Base-by-base conservation (phyloP, 2,329 filamentous ascomycete species). In the Cryphonectria carpinicola region DNA sequence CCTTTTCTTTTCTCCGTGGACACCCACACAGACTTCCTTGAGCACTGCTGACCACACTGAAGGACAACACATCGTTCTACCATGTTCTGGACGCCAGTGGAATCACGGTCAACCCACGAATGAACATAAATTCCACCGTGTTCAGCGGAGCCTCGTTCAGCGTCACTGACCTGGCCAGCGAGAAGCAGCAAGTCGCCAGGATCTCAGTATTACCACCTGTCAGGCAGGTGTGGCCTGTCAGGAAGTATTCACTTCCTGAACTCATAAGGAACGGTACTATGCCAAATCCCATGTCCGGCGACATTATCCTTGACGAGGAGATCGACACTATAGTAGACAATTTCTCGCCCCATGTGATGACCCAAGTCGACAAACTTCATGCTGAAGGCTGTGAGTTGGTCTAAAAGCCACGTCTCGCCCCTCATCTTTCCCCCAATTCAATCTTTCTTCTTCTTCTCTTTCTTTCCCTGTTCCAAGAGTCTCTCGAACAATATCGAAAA, bases 321-420 rank as follows among this genome's bases (percentile, higher is more conserved):
- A 10, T 22, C 17, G 56, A 63, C 35, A 70, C 61, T 28, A 37
- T 32, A 25, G 67, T 69, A 4, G 66, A 74, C 70, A 72, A 68
- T 0, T 74, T 74, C 61, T 70, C 72, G 8, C 73, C 76, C 1
- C 79, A 81, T 66, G 68, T 78, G 60, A 78, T 80, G 77, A 77
- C 77, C 11, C 78, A 80, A 62, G 79, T 82, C 13, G 79, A 83
- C 71, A 79, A 78, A 68, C 77, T 85, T n/a, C 82, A 81, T 17
- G 80, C 78, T 4, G 76, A 79, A 43, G 84, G 84, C 10, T 77
- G 66, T 68, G 62, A 39, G 66, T 68, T 6, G 0, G 7, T 43
- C 13, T 14, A 11, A 13, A n/a, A 25, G 19, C 39, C 14, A 43
- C 14, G 4, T 13, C 14, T 13, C 14, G 41, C 2, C 41, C 41